A percentile compares a stretch with the other conserved stretches of the same genome.
Conservation (phyloP, 169 alveolate genomes). For the Eimeria maxima region DNA sequence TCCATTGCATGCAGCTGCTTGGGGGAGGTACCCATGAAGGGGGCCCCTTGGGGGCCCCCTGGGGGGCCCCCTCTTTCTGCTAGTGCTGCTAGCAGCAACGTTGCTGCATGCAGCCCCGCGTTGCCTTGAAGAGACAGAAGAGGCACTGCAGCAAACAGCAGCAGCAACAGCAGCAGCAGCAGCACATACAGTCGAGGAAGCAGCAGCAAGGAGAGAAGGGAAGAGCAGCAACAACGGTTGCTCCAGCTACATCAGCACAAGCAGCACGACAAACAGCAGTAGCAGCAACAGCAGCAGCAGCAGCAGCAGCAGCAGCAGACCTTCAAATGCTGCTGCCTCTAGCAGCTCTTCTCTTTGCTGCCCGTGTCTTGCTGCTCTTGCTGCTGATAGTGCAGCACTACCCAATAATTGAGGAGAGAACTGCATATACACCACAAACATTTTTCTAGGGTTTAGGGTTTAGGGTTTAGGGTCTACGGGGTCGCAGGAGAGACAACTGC, state of each 20-base stretch:
- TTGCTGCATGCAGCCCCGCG: slow-evolving; percentile 20
- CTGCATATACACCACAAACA: not conserved
- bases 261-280: not conserved
- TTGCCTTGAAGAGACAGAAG: slow-evolving; percentile 4
- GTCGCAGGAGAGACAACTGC: not conserved
- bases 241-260: no score
- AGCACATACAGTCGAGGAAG: not conserved
- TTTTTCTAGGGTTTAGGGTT: not conserved
- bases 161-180: not conserved
- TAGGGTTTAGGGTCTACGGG: not conserved
- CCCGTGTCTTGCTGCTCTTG: not conserved
- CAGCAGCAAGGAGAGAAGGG: not conserved
- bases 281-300: slow-evolving; percentile 4
- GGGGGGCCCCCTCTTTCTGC: not conserved
- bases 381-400: slow-evolving; percentile 27
- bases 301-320: slow-evolving; percentile 8
- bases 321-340: not conserved
- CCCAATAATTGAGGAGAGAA: slow-evolving; percentile 2
- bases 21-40: not conserved
- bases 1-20: not conserved
- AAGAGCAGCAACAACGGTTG: not conserved
- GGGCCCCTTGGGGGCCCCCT: slow-evolving; percentile 1
- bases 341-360: not conserved
- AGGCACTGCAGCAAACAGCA: not conserved
- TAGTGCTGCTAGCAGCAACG: not conserved